Conservation (phyloP, 108 stramenopile genomes). For the Conticribra guillardii region DNA sequence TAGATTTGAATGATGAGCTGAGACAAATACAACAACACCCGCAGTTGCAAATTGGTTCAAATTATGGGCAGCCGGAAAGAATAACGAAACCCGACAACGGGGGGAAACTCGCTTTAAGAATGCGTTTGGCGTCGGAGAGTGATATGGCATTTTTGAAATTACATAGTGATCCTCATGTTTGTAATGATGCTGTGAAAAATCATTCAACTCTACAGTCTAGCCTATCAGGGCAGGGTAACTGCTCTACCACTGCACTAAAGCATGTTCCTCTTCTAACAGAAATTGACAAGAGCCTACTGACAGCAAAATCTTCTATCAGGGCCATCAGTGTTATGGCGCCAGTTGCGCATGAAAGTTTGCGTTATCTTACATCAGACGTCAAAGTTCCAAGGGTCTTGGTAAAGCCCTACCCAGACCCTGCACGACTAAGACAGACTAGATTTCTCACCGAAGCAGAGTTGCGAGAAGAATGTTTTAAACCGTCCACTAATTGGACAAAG, state of each 20-base stretch:
- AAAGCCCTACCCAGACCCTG: conserved; percentile 75
- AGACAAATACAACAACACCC: conserved; percentile 18
- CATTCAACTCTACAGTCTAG: not conserved
- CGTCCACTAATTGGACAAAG: conserved; percentile 68
- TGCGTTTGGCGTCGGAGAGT: conserved; percentile 57
- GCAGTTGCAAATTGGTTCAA: not conserved
- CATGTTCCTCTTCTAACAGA: conserved; percentile 58
- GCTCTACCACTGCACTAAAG: not conserved
- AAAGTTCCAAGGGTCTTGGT: conserved; percentile 31
- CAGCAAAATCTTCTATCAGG: conserved; percentile 35
- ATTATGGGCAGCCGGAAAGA: not conserved
- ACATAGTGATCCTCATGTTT: not conserved
- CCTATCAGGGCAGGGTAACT: not conserved
- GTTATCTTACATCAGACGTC: conserved; percentile 31
- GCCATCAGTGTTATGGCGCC: conserved; percentile 41
- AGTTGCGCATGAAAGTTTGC: conserved; percentile 26
- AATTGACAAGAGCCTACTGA: conserved; percentile 53
- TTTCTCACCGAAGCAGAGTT: conserved; percentile 59
- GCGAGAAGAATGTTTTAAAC: conserved; percentile 47
- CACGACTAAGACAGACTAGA: conserved; percentile 40
- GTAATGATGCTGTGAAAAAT: not conserved
- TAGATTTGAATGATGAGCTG: conserved; percentile 49
- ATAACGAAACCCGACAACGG: too few relatives aligned
- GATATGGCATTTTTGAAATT: conserved; percentile 53
- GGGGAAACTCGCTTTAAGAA: conserved; percentile 62